phyloP scores from a whole-genome alignment of 1,284 basidiomycete species.

The Moesziomyces globuligerus region DNA sequence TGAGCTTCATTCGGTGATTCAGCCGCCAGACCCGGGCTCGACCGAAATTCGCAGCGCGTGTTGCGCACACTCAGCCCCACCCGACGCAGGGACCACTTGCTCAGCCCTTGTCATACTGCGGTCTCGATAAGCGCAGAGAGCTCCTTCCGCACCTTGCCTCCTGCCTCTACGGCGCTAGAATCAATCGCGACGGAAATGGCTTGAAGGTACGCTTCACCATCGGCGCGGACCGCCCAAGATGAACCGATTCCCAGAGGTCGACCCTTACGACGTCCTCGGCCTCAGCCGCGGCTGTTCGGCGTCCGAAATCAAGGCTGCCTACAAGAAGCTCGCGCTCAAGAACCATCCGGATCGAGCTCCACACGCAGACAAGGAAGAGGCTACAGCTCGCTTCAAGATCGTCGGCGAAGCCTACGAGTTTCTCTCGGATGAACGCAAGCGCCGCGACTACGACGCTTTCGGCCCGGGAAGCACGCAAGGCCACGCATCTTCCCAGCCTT shows the following conservation, averaged over 20 bases:
- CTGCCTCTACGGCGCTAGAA: neutral
- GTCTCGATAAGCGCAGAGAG: neutral
- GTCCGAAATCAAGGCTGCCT: conserved; percentile 55
- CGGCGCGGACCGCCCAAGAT: conserved; percentile 2
- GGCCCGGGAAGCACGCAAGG: conserved; percentile 7
- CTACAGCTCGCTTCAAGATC: conserved; percentile 57
- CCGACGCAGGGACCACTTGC: neutral
- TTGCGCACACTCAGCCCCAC: neutral
- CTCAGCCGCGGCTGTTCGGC: conserved; percentile 41
- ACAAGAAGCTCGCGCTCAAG: conserved; percentile 60
- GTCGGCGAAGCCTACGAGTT: conserved; percentile 63
- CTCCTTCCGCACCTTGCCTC: neutral
- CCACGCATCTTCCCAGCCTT: conserved; percentile 12
- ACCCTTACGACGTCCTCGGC: conserved; percentile 58
- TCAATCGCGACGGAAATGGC: neutral
- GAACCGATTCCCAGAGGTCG: conserved; percentile 35
- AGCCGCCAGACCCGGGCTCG: neutral
- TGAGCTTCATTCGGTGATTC: neutral
- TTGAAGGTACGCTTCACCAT: neutral
- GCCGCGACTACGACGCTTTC: conserved; percentile 52
- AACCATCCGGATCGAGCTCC: conserved; percentile 60
- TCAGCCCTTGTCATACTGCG: no score
- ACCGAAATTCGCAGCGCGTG: neutral
- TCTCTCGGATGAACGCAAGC: conserved; percentile 51
- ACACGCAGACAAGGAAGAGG: conserved; percentile 51